Percentiles rank a stretch among this genome's conserved stretches.
phyloP scores from a whole-genome alignment of 139 green algal genomes.

The Yamagishiella unicocca region DNA sequence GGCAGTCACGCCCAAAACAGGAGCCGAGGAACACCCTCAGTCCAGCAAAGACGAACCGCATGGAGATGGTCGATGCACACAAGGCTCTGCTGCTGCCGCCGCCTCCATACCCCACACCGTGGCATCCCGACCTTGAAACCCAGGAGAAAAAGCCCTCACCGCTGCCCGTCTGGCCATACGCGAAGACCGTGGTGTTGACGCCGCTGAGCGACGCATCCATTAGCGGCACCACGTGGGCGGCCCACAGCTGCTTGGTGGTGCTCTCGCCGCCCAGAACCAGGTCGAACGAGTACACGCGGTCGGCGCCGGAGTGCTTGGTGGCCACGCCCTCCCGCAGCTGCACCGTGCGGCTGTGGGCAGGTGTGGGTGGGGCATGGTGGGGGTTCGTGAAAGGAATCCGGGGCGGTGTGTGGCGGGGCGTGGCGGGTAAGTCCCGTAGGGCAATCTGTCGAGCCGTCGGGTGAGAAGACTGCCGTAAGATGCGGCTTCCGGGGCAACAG shows the following conservation, averaged over 20 bases:
- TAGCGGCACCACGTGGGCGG: slow-evolving; percentile 49
- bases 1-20: too few species aligned
- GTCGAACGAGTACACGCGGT: slow-evolving; percentile 45
- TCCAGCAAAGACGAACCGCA: too few species aligned
- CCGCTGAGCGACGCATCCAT: slow-evolving; percentile 46
- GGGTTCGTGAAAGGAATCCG: not conserved
- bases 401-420: too few species aligned
- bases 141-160: too few species aligned
- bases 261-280: slow-evolving; percentile 18
- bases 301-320: not conserved
- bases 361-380: not conserved
- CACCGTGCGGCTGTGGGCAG: slow-evolving; percentile 36
- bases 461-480: too few species aligned
- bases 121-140: too few species aligned
- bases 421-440: too few species aligned
- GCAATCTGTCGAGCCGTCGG: too few species aligned
- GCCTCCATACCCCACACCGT: not conserved
- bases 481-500: too few species aligned
- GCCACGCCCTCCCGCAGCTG: slow-evolving; percentile 31
- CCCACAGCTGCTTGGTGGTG: slow-evolving; percentile 40
- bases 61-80: too few species aligned
- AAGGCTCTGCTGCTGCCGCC: too few species aligned
- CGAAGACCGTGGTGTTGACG: slow-evolving; percentile 67
- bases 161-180: slow-evolving; percentile 76
- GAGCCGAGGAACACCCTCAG: too few species aligned